phyloP scores from a whole-genome alignment of 208 protist genomes.

The Balamuthia mandrillaris region DNA sequence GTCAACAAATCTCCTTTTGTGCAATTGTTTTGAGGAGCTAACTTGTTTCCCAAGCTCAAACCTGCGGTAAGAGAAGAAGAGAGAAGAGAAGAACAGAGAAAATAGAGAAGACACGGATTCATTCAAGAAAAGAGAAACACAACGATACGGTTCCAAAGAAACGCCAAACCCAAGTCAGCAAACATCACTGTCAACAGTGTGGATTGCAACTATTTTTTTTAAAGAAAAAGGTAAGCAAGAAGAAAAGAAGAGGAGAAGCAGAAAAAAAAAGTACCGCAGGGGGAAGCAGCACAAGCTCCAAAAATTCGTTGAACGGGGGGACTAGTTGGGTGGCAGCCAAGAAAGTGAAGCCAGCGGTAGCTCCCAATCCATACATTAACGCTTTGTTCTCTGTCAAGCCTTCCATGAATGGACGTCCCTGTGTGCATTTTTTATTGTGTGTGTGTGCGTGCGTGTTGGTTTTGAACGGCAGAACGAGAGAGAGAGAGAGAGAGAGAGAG shows the following conservation, averaged over 20 bases:
- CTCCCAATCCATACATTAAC: neutral
- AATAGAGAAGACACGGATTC: neutral
- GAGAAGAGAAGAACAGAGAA: neutral
- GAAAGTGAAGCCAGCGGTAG: neutral
- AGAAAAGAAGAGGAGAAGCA: neutral
- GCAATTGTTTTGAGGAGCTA: too few species aligned
- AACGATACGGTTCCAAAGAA: neutral
- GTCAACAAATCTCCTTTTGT: too few species aligned
- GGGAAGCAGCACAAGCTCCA: neutral
- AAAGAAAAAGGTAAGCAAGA: neutral
- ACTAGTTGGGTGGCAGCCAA: neutral
- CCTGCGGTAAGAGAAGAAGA: neutral
- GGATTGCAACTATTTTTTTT: neutral
- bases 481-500: neutral
- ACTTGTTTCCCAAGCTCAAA: neutral
- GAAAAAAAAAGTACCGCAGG: neutral
- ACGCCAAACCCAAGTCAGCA: neutral
- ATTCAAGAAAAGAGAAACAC: neutral
- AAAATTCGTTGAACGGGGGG: constrained; percentile 12
- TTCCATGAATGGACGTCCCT: constrained; percentile 39
- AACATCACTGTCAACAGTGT: neutral
- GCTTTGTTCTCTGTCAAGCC: constrained; percentile 38
- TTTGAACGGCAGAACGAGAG: neutral
- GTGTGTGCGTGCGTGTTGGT: neutral
- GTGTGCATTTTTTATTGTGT: neutral